Evolutionary conservation across 1,139 yeast species (phyloP).

Genomic region (Yamadazyma diospyri): DNA sequence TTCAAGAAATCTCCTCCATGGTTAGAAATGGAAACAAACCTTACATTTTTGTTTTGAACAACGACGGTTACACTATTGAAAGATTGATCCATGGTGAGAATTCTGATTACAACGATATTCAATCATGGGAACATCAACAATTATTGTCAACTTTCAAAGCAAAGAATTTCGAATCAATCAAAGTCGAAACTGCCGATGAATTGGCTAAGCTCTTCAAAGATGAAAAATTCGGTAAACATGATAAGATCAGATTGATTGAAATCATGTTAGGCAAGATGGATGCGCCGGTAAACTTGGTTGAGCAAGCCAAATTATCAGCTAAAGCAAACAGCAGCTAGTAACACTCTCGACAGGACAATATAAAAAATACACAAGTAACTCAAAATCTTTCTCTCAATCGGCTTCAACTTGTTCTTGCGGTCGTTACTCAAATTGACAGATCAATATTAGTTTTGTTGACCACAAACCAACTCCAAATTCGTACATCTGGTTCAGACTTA

Average conservation of each 20-base stretch:
- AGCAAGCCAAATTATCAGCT: constrained; percentile 27
- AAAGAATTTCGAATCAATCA: constrained; percentile 22
- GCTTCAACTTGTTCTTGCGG: too few species aligned
- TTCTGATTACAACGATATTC: constrained; percentile 36
- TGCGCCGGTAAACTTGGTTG: constrained; percentile 32
- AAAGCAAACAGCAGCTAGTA: constrained; percentile 14
- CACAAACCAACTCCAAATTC: too few species aligned
- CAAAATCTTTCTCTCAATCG: too few species aligned
- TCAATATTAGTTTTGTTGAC: neutral
- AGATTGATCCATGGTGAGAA: constrained; percentile 36
- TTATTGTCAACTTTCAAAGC: constrained; percentile 31
- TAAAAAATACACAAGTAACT: constrained; percentile 1
- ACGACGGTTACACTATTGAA: constrained; percentile 40
- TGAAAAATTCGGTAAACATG: constrained; percentile 23
- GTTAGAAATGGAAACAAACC: constrained; percentile 28
- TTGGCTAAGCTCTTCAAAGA: constrained; percentile 25
- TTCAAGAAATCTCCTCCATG: constrained; percentile 41
- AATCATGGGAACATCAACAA: constrained; percentile 36
- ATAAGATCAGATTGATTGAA: constrained; percentile 33
- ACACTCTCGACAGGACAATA: too few species aligned
- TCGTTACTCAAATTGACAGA: too few species aligned
- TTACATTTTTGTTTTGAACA: constrained; percentile 36
- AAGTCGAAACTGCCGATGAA: constrained; percentile 26
- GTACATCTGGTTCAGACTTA: too few species aligned
- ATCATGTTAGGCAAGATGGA: constrained; percentile 35